These are phyloP conservation scores for Coemansia nantahalensis DNA, from an alignment of 192 early-diverging fungal genomes.

Conservation along the genomic window DNA sequence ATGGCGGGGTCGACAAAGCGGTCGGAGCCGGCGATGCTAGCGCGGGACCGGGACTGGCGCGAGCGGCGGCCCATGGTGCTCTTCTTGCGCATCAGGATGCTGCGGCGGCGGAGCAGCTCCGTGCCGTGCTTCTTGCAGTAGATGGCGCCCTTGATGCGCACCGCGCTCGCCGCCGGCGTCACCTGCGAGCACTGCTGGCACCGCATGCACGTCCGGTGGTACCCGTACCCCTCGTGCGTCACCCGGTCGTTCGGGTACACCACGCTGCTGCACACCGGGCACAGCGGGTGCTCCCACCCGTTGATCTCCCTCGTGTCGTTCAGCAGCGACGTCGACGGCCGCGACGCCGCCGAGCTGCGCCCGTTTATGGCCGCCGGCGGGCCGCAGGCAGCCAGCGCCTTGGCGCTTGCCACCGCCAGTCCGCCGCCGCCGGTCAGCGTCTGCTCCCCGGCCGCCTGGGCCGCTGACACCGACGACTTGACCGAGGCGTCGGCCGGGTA, in stretches of 20 bases:
- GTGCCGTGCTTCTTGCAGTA: constrained; percentile 56
- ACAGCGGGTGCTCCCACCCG: constrained; percentile 54
- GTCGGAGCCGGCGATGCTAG: constrained; percentile 25
- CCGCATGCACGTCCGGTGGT: constrained; percentile 56
- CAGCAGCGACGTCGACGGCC: constrained; percentile 41
- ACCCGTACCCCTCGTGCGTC: constrained; percentile 50
- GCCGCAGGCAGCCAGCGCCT: no score
- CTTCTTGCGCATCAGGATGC: constrained; percentile 57
- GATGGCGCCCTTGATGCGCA: constrained; percentile 51
- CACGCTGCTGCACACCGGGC: constrained; percentile 42
- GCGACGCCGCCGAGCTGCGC: constrained; percentile 45
- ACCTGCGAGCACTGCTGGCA: constrained; percentile 52
- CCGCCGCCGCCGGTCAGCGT: constrained; percentile 45
- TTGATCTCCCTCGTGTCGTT: constrained; percentile 50
- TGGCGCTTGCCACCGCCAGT: constrained; percentile 2
- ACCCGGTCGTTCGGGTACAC: constrained; percentile 54
- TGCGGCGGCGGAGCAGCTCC: constrained; percentile 52
- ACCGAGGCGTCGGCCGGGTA: constrained; percentile 34
- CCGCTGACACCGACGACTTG: constrained; percentile 3
- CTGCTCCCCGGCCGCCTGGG: background rate
- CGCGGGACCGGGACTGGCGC: constrained; percentile 32
- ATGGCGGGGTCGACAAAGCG: constrained; percentile 5
- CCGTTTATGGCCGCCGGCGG: no score
- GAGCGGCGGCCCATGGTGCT: constrained; percentile 53
- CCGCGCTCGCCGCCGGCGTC: constrained; percentile 24